Conservation (phyloP, 176 grass and related monocot genomes). For the Musa schizocarpa region DNA sequence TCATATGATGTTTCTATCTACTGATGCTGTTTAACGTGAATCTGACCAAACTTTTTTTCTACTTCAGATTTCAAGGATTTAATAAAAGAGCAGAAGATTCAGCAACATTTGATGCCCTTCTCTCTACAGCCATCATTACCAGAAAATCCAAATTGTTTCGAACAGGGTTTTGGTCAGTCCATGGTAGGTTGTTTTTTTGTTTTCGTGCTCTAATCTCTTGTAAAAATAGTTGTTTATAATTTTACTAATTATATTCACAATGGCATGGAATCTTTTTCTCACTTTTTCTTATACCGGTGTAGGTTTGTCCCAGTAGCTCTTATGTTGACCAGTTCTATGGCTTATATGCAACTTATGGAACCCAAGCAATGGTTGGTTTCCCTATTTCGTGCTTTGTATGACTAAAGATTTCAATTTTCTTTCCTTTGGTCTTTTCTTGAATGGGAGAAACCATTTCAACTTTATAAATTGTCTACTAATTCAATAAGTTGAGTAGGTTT, state of each 20-base stretch:
- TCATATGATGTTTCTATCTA: neutral
- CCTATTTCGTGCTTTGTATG: neutral
- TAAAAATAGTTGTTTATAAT: neutral
- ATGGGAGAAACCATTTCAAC: too few relatives aligned
- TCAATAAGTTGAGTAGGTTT: too few relatives aligned
- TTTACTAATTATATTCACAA: neutral
- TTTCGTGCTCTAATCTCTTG: neutral
- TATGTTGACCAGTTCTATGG: constrained; percentile 13
- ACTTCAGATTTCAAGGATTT: constrained; percentile 31
- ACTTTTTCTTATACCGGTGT: neutral
- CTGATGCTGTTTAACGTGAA: neutral
- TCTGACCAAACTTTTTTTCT: constrained; percentile 7
- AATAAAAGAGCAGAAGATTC: constrained; percentile 41
- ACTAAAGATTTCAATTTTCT: neutral
- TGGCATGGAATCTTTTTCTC: neutral
- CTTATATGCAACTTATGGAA: constrained; percentile 5
- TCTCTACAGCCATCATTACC: constrained; percentile 25
- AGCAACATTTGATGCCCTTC: constrained; percentile 35
- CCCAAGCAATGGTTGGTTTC: constrained; percentile 12
- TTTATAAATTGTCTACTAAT: too few relatives aligned
- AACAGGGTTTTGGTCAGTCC: constrained; percentile 61
- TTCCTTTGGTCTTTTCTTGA: too few relatives aligned
- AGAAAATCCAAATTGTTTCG: constrained; percentile 49
- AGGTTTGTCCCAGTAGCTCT: constrained; percentile 7
- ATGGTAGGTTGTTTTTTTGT: constrained; percentile 33